phyloP scores from a whole-genome alignment of 108 stramenopile genomes.

The Pseudonitzschia delicatissima region DNA sequence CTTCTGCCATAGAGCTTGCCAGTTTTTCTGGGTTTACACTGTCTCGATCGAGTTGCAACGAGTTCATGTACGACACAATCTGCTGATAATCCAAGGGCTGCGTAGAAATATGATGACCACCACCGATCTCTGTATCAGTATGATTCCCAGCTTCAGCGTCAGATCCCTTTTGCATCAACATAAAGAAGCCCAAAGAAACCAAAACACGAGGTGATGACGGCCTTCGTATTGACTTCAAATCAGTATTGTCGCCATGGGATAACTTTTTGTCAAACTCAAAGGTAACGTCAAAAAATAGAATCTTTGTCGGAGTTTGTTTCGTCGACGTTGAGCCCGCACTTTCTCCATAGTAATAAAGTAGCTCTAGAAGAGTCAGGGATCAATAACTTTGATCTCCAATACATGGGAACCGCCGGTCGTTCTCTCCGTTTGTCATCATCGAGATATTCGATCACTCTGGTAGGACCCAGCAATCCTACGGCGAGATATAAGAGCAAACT shows the following conservation, averaged over 20 bases:
- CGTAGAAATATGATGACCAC: constrained; percentile 1
- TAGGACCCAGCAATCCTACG: constrained; percentile 2
- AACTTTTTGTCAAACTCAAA: constrained; percentile 13
- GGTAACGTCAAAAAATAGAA: constrained; percentile 24
- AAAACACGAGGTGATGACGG: background rate
- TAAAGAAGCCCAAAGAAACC: constrained; percentile 4
- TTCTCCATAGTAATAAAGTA: background rate
- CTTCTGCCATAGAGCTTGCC: constrained; percentile 1
- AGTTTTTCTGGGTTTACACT: background rate
- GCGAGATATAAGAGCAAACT: constrained; percentile 24
- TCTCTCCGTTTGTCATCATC: background rate
- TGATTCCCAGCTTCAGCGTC: background rate
- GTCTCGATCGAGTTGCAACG: constrained; percentile 10
- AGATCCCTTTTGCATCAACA: constrained; percentile 1
- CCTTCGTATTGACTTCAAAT: too few species aligned
- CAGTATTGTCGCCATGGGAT: too few species aligned
- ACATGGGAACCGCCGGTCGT: constrained; percentile 26
- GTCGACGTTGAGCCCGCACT: background rate
- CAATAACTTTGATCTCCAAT: constrained; percentile 28
- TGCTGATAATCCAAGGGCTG: constrained; percentile 3
- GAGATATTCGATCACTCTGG: constrained; percentile 1
- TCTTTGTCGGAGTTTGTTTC: background rate
- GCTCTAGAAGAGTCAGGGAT: background rate
- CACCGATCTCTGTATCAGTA: background rate
- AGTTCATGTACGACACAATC: background rate